Evolutionary conservation across 495 filamentous ascomycete genomes (phyloP), one percentile per base, ranked within the genome.

Genomic region (Pyronema omphalodes): DNA sequence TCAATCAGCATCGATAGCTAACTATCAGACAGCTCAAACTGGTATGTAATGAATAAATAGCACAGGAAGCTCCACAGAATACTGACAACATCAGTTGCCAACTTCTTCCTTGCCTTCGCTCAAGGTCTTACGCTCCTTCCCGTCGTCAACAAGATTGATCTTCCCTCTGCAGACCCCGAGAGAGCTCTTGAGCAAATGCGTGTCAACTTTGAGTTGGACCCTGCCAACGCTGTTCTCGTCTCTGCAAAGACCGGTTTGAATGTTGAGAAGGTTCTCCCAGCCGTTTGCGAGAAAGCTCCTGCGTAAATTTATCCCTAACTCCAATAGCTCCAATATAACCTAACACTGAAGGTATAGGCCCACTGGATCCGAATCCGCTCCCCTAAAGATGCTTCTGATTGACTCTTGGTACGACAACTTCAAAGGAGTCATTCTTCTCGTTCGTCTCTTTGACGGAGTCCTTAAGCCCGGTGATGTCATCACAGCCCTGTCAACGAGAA

Each of bases 341-440:
- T 41, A 17, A 41, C 29, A 50, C 17, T 12, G n/a, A 19, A 6
- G 44, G 33, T 55, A 55, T 76, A 78, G 40, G 2, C 63, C 63
- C 15, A 41, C 55, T 15, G 63, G 63, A 8, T 65, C 62, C 8
- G 46, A 71, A 64, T 7, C 82, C 76, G 58, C 84, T 39, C 63
- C 86, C 12, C 68, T 95, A 34, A 77, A 84, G 37, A 79, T 96
- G 70, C 69, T 98, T 6, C 77, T 98, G 17, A 88, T 98, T 41
- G 91, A 98, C 65, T 94, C 87, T 6, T 98, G 91, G 91, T 98
- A 98, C 65, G 86, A 93, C 57, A 86, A 79, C 44, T 98, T 94
- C 68, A 85, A 84, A 57, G 91, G 91, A 14, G 91, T 98, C 23
- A 85, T 98, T 37, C 74, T 94, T 50, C 74, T 98, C 7, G 86